These are phyloP conservation scores for Kitagawia praeruptora DNA, from an alignment of 129 eudicot genomes.

Conservation along the genomic window DNA sequence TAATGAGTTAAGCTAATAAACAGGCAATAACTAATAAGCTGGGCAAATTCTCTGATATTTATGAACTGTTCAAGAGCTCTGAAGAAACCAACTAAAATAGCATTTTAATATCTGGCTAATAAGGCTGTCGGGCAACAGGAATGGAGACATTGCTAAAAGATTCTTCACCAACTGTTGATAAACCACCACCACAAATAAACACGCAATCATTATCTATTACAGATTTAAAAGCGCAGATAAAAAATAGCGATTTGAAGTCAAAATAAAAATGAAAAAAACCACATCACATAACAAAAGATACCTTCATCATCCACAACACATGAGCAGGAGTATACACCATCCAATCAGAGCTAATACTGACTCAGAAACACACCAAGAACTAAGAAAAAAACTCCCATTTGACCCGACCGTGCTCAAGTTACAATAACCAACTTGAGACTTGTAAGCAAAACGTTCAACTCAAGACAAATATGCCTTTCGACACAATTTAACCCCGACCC, in stretches of 20 bases:
- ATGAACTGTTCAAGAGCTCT: not conserved
- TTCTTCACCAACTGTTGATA: not conserved
- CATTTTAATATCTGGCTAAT: not conserved
- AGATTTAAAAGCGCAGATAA: not conserved
- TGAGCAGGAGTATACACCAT: not conserved
- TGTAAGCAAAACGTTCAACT: conserved; percentile 33
- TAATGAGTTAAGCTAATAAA: no score
- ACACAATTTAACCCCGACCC: conserved; percentile 16
- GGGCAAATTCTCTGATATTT: no score
- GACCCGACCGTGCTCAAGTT: not conserved
- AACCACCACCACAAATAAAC: not conserved
- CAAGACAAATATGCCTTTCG: conserved; percentile 9
- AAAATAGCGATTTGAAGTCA: not conserved
- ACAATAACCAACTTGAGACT: conserved; percentile 15
- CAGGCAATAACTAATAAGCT: no score
- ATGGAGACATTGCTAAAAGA: not conserved
- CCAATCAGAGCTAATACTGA: not conserved
- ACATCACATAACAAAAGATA: not conserved
- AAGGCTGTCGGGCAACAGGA: not conserved
- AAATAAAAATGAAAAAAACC: not conserved
- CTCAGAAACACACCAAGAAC: not conserved
- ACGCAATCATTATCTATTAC: not conserved
- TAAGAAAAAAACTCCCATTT: not conserved
- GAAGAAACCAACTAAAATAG: not conserved
- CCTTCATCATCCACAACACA: not conserved